Evolutionary conservation across 192 early-diverging fungal genomes (phyloP), one percentile per base, ranked within the genome.

Genomic region (Rhizophagus sp.): DNA sequence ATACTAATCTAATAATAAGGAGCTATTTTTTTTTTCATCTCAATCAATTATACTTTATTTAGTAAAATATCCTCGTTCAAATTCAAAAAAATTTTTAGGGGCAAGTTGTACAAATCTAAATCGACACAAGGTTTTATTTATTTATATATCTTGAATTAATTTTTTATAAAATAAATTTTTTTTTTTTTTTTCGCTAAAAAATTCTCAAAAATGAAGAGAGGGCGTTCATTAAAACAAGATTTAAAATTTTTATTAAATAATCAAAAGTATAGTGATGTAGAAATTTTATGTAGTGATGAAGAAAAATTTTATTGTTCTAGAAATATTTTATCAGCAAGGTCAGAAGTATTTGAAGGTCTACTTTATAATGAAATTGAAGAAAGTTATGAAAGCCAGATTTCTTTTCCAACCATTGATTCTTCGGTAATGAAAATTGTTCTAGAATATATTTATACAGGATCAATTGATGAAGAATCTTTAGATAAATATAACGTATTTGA

Each of bases 321-420:
- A 34, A 27, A 19, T 22, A 50, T 80, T 24, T 65, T 80, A 19
- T 72, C 73, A 1, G 41, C 49, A 15, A 74, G 79, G 3, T 64
- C 33, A 5, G 72, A 80, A 44, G 15, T 74, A 25, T 64, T 80
- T 36, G 70, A 63, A 0, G 13, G 30, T 1, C 30, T 80, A 36
- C 25, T 80, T 15, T 52, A 57, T 17, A 74, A 71, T 52, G 71
- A 61, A 12, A 63, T 80, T 25, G 34, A 30, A 33, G 79, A 80
- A 73, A 52, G 57, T 10, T 4, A 30, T 19, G 13, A 61, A 76
- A 61, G 22, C 2, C 19, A 63, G 1, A 80, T 80, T 27, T 25
- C 3, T 4, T 47, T 80, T n/a, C 72, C 72, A 22, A 25, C 5
- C 15, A 49, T 80, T 30, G 63, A 70, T 19, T 72, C 61, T 17